Evolutionary conservation across 2,329 filamentous ascomycete species (phyloP).

Genomic region (Seiridium cupressi): DNA sequence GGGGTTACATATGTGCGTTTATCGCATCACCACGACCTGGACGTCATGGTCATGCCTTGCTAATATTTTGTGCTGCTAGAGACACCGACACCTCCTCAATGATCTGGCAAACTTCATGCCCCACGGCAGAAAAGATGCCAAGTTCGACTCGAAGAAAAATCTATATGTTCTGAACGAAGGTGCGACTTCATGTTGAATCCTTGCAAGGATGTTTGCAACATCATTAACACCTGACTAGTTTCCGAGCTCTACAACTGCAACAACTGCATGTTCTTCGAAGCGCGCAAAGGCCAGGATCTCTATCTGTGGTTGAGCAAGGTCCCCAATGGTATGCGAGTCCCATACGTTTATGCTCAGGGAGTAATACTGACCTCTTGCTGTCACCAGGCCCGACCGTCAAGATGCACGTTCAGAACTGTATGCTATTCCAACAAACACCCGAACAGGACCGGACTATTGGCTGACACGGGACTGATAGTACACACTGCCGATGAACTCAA

Average conservation of each 20-base stretch:
- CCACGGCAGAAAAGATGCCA: slow-evolving; percentile 90
- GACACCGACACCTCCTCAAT: slow-evolving; percentile 89
- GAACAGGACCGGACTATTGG: not conserved
- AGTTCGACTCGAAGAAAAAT: slow-evolving; percentile 95
- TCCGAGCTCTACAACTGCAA: slow-evolving; percentile 83
- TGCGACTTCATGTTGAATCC: not conserved
- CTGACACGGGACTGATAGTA: slow-evolving; percentile 44
- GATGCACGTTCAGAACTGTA: slow-evolving; percentile 71
- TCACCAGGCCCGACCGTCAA: slow-evolving; percentile 49
- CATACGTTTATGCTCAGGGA: too few species aligned
- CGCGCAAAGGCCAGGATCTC: slow-evolving; percentile 88
- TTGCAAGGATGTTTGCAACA: too few species aligned
- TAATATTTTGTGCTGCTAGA: slow-evolving; percentile 32
- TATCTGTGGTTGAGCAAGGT: slow-evolving; percentile 93
- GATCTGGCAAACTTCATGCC: slow-evolving; percentile 87
- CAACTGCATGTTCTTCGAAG: slow-evolving; percentile 93
- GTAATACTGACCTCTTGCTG: too few species aligned
- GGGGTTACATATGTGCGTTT: slow-evolving; percentile 81
- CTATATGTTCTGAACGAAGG: slow-evolving; percentile 74
- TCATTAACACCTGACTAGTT: slow-evolving; percentile 1
- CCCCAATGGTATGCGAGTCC: slow-evolving; percentile 60
- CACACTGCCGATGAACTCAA: slow-evolving; percentile 97
- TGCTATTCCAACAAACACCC: not conserved
- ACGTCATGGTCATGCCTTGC: not conserved
- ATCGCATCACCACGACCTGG: not conserved